phyloP scores from a whole-genome alignment of 805 yeast species.

The Monosporozyma siamensis region DNA sequence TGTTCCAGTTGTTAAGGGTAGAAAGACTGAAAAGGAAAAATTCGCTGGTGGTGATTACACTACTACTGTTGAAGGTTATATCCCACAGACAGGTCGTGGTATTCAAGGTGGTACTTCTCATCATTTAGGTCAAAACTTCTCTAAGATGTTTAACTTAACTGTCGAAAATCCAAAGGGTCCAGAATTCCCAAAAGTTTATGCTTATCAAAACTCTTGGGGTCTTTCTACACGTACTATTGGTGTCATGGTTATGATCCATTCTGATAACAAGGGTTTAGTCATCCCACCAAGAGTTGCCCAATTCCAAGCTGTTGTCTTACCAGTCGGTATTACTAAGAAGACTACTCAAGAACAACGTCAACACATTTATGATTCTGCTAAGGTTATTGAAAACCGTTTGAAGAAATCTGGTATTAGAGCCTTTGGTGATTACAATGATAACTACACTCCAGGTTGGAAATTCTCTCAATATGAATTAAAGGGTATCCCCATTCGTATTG shows the following conservation, averaged over 20 bases:
- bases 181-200: conserved; percentile 76
- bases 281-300: conserved; percentile 96
- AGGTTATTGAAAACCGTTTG: conserved; percentile 56
- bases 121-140: conserved; percentile 94
- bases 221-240: conserved; percentile 96
- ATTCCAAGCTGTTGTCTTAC: conserved; percentile 83
- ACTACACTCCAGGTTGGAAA: conserved; percentile 98
- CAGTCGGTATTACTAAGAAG: conserved; percentile 89
- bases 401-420: conserved; percentile 59
- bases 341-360: conserved; percentile 68
- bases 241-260: conserved; percentile 98
- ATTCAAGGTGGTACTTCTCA: conserved; percentile 99
- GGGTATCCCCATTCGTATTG: conserved; percentile 90
- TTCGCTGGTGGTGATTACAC: conserved; percentile 97
- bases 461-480: conserved; percentile 94
- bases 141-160: conserved; percentile 92
- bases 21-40: conserved; percentile 93
- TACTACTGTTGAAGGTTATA: conserved; percentile 92
- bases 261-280: conserved; percentile 96
- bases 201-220: conserved; percentile 99
- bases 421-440: conserved; percentile 80
- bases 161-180: conserved; percentile 94
- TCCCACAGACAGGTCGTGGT: conserved; percentile 98
- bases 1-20: conserved; percentile 93
- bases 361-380: conserved; percentile 60